A percentile compares a stretch with the other conserved stretches of the same genome.
Evolutionary conservation across 306 rosid genomes (phyloP).

Genomic region (Erythrophleum fordii): DNA sequence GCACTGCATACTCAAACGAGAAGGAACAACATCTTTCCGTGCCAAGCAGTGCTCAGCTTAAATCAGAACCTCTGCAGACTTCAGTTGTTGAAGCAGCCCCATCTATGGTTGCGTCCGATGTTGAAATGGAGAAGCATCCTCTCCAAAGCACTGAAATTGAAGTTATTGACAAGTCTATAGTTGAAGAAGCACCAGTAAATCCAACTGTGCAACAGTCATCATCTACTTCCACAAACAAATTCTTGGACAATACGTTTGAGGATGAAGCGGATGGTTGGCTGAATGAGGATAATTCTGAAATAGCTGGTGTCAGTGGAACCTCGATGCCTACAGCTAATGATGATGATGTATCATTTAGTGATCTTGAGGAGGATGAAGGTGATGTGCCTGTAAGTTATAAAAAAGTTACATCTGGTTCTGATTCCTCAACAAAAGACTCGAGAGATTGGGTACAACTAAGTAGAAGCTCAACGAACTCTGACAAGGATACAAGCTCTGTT

Average conservation of each 20-base stretch:
- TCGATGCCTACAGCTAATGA: slow-evolving; percentile 66
- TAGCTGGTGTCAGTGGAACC: slow-evolving; percentile 67
- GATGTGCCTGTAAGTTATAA: slow-evolving; percentile 58
- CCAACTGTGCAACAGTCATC: slow-evolving; percentile 39
- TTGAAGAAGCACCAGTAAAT: slow-evolving; percentile 57
- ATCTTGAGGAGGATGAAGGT: slow-evolving; percentile 91
- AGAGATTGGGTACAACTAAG: slow-evolving; percentile 92
- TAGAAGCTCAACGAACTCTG: slow-evolving; percentile 71
- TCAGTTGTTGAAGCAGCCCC: slow-evolving; percentile 51
- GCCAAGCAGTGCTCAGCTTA: slow-evolving; percentile 52
- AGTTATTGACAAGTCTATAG: slow-evolving; percentile 62
- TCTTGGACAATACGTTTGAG: slow-evolving; percentile 58
- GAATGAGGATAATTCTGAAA: slow-evolving; percentile 84
- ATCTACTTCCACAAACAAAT: slow-evolving; percentile 54
- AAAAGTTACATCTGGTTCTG: slow-evolving; percentile 75
- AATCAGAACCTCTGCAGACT: slow-evolving; percentile 45
- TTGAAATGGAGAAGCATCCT: slow-evolving; percentile 65
- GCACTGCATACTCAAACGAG: slow-evolving; percentile 42
- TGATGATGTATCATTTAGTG: slow-evolving; percentile 96
- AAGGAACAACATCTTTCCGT: slow-evolving; percentile 64
- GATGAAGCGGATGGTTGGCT: slow-evolving; percentile 97
- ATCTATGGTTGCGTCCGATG: slow-evolving; percentile 43
- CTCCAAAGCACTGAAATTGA: slow-evolving; percentile 53
- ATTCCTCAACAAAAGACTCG: slow-evolving; percentile 85
- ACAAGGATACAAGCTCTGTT: slow-evolving; percentile 57